phyloP scores from a whole-genome alignment of 176 grass and related monocot species.

The Aegilops bicornis region DNA sequence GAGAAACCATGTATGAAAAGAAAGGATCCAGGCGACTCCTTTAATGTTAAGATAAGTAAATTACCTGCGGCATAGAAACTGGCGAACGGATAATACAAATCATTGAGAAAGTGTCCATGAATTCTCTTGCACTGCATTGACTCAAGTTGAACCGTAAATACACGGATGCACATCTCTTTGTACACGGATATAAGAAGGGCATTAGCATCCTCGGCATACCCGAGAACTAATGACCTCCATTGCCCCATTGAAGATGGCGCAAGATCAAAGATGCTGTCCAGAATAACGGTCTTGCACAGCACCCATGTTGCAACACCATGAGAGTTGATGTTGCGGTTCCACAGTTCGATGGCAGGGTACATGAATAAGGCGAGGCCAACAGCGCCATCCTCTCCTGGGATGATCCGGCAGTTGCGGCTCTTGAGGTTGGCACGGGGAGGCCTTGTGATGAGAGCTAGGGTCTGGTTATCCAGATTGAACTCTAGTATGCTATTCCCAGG shows the following conservation, averaged over 20 bases:
- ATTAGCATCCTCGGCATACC: not conserved
- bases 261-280: not conserved
- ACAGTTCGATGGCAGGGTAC: not conserved
- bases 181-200: not conserved
- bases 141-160: not conserved
- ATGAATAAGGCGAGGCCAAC: not conserved
- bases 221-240: not conserved
- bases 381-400: not conserved
- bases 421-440: not conserved
- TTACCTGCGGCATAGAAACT: not conserved
- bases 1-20: not conserved
- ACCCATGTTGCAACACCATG: not conserved
- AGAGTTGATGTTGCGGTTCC: not conserved
- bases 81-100: not conserved
- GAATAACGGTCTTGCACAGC: not conserved
- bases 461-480: not conserved
- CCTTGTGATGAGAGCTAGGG: not conserved
- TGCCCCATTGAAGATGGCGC: not conserved
- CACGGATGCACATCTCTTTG: too few species aligned
- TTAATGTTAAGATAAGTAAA: not conserved
- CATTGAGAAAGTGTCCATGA: too few species aligned
- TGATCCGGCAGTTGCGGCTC: not conserved
- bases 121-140: not conserved
- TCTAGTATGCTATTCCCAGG: not conserved
- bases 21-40: not conserved